These are phyloP conservation scores for Malus hybrid DNA, from an alignment of 331 rosid species.

Conservation along the genomic window DNA sequence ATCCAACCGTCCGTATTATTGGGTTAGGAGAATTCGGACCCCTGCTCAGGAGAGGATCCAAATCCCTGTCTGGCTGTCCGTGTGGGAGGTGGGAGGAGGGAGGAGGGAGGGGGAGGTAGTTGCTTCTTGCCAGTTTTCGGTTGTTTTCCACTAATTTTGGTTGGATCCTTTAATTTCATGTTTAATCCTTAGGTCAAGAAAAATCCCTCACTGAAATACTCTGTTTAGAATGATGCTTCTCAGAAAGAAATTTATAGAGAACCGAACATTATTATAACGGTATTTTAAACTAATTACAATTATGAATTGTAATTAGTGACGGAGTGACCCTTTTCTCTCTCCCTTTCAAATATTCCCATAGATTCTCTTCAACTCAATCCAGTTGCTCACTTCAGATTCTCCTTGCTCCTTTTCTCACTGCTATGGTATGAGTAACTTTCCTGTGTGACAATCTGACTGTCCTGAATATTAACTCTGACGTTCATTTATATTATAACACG, in stretches of 20 bases:
- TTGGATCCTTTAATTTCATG: not conserved
- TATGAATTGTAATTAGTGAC: too few species aligned
- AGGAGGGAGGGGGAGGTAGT: conserved; percentile 15
- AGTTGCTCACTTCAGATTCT: not conserved
- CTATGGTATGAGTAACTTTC: too few species aligned
- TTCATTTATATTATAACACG: too few species aligned
- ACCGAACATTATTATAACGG: rapidly evolving
- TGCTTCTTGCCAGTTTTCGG: conserved; percentile 26
- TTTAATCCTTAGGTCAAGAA: not conserved
- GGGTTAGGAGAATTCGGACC: too few species aligned
- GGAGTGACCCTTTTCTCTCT: not conserved
- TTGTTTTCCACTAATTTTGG: not conserved
- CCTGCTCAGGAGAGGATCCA: too few species aligned
- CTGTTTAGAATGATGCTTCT: not conserved
- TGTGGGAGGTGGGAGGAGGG: too few species aligned
- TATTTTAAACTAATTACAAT: too few species aligned
- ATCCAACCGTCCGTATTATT: too few species aligned
- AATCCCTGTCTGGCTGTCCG: too few species aligned
- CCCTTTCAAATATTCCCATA: not conserved
- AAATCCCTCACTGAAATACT: not conserved
- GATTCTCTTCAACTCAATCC: not conserved
- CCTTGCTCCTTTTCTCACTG: not conserved
- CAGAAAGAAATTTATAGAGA: too few species aligned
- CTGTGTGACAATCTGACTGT: not conserved
- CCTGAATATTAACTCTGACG: too few species aligned